Percentiles rank a stretch among this genome's conserved stretches.
phyloP scores from a whole-genome alignment of 768 basidiomycete genomes.

The Boletus rubescentipes region DNA sequence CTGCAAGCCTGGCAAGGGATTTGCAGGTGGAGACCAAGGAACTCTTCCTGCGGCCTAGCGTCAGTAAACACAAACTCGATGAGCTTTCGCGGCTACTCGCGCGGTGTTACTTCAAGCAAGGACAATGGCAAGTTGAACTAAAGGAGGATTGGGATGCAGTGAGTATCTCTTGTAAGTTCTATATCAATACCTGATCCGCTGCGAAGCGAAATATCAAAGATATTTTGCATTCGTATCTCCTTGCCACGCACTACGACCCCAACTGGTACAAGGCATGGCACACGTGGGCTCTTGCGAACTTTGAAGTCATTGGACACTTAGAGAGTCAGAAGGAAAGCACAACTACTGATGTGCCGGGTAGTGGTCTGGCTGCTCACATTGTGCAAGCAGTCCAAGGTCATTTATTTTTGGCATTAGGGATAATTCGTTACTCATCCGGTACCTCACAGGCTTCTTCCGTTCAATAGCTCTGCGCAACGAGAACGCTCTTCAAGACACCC shows the following conservation, averaged over 20 bases:
- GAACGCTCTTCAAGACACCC: constrained; percentile 91
- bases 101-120: constrained; percentile 94
- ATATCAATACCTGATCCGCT: constrained; percentile 10
- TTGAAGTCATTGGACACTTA: constrained; percentile 84
- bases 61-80: constrained; percentile 58
- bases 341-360: constrained; percentile 55
- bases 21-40: constrained; percentile 61
- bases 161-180: constrained; percentile 29
- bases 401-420: neutral
- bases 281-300: constrained; percentile 96
- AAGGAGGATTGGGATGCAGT: constrained; percentile 80
- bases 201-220: constrained; percentile 72
- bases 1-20: constrained; percentile 71
- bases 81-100: constrained; percentile 88
- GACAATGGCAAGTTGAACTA: constrained; percentile 87
- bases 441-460: constrained; percentile 80
- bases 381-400: constrained; percentile 91
- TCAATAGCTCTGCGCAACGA: constrained; percentile 89
- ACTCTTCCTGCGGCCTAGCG: constrained; percentile 47
- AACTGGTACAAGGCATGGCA: constrained; percentile 99
- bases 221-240: constrained; percentile 79
- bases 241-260: constrained; percentile 89
- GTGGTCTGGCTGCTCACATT: constrained; percentile 74
- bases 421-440: constrained; percentile 12
- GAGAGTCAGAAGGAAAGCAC: constrained; percentile 63